Evolutionary conservation across 2,329 filamentous ascomycete species (phyloP).

Genomic region (Ustulina deusta): DNA sequence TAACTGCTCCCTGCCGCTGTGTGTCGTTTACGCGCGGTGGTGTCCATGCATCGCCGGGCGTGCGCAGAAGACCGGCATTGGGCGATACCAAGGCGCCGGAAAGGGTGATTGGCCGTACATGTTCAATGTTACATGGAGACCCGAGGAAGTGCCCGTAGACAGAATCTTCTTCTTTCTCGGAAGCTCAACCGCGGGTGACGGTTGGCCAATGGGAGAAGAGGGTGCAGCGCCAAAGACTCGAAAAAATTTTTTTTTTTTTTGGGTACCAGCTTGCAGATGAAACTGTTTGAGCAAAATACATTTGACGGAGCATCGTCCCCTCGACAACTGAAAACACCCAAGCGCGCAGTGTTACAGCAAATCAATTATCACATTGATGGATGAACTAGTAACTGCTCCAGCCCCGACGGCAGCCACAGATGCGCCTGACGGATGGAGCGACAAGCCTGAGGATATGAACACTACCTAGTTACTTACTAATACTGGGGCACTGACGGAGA

Average conservation of each 20-base stretch:
- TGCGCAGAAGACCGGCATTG: background rate
- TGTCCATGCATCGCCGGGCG: constrained; percentile 18
- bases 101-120: background rate
- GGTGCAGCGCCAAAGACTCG: constrained; percentile 2
- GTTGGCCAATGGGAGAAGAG: constrained; percentile 4
- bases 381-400: background rate
- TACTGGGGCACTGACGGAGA: constrained; percentile 17
- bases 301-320: background rate
- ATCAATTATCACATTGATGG: background rate
- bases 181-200: background rate
- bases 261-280: background rate
- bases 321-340: background rate
- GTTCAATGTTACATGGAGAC: background rate
- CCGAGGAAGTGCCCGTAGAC: background rate
- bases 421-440: constrained; percentile 6
- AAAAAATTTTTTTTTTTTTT: background rate
- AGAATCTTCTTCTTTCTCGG: constrained; percentile 6
- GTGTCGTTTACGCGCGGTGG: constrained; percentile 31
- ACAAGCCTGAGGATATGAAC: constrained; percentile 11
- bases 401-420: background rate
- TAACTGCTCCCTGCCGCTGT: constrained; percentile 38
- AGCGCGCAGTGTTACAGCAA: background rate
- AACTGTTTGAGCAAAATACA: background rate
- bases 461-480: too few relatives aligned
- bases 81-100: background rate